Base-by-base conservation (phyloP, 768 basidiomycete species). In the Collybiopsis luxurians region DNA sequence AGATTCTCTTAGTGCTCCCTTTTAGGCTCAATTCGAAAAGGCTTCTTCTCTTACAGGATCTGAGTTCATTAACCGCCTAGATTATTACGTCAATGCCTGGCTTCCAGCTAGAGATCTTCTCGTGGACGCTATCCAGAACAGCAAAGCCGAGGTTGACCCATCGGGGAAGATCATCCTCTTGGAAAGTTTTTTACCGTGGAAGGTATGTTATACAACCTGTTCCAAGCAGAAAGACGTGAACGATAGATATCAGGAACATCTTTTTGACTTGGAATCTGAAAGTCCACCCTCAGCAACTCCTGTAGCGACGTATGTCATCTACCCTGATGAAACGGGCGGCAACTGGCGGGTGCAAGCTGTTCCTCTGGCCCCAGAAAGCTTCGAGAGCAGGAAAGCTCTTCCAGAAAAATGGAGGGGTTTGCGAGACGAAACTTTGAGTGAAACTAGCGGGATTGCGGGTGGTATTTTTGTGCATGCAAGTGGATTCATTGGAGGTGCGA, bases 331-430 rank as follows among this genome's bases (percentile, higher is more conserved):
- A 68, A 77, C 75, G 0, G 76, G 70, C 12, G 79, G 75, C 5
- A 86, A 79, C 66, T 99, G 95, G 95, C 86, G 97, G 40, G 73
- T 99, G 44, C 96, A 98, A 68, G 95, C 96, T 6, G 90, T 99
- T 17, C 89, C 96, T 5, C 71, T 86, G 46, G 77, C 85, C 0
- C 76, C 90, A 1, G 90, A 91, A 62, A 91, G 89, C 67, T 99
- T 98, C 63, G 83, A 87, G 66, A 95, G 89, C 70, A 82, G 96
- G 28, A 97, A 96, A 71, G 86, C 94, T 1, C 76, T 99, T 39
- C 97, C 97, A 1, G 94, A 97, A 66, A 77, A 79, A 60, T 99
- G 97, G 97, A 81, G 95, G 59, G 97, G 97, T 5, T 72, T 94
- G 38, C 79, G 97, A 46, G 96, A 98, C 69, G 89, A 91, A 10